Base-by-base conservation (phyloP, 2,329 filamentous ascomycete species). In the Fusarium stilboides region DNA sequence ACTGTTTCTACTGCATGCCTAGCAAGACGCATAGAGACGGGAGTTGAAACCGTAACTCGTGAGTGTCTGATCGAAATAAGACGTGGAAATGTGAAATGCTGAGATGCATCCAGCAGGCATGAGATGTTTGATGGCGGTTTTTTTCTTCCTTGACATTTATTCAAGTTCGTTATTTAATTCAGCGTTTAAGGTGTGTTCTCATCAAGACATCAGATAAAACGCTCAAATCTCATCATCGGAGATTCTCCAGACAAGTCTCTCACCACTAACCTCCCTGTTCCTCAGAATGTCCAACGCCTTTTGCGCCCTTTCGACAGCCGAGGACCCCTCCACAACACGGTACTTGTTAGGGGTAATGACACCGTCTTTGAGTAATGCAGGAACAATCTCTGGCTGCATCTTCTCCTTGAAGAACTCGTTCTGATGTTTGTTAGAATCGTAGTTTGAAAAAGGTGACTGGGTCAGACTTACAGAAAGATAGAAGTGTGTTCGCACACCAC, bases 391-490 rank as follows among this genome's bases (percentile, higher is more conserved):
- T 1, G 83, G 76, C 69, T 88, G 85, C 36, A 88, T 75, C 50
- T 86, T 82, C 46, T 87, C 77, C 62, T 84, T 87, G 77, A 88
- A 86, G 43, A 86, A 81, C 17, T 84, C 79, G 64, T 90, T 88
- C 84, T 89, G 39, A 44, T 1, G 12, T 5, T 8, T 19, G 24
- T 73, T 45, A 65, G 60, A 14, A 39, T 65, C 20, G 17, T 22
- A 5, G 19, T 5, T 49, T 19, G 13, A 15, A 19, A 26, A 43
- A 10, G n/a, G 10, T 15, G 2, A 24, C 3, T n/a, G 12, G 8
- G n/a, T 7, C n/a, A 15, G 12, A 45, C 70, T 69, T 55, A 74
- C 76, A 14, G 65, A 55, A 15, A 77, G 68, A 47, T 77, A 77
- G 45, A 73, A 73, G 36, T 77, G 75, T 3, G 75, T 77, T 12